These are phyloP conservation scores for Penicillium silybi DNA, from an alignment of 495 filamentous ascomycete genomes.

Conservation along the genomic window DNA sequence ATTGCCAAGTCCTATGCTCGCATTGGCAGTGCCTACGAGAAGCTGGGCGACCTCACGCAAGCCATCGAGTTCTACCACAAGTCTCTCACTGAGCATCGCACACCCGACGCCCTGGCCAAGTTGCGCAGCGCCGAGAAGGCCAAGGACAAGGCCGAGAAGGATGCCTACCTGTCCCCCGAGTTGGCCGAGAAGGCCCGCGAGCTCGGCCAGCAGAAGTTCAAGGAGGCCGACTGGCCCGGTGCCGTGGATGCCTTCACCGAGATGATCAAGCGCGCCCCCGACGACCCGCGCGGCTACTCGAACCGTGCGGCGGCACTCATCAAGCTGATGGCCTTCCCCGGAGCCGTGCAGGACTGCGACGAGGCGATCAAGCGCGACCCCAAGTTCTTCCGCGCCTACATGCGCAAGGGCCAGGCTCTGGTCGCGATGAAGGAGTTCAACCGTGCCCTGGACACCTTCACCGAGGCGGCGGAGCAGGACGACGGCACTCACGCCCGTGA, in stretches of 20 bases:
- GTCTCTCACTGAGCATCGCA: conserved; percentile 93
- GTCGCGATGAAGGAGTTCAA: conserved; percentile 97
- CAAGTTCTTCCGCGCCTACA: conserved; percentile 91
- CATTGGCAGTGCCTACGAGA: conserved; percentile 88
- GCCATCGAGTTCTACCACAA: conserved; percentile 91
- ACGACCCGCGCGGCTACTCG: conserved; percentile 91
- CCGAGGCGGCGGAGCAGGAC: conserved; percentile 75
- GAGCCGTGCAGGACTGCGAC: conserved; percentile 90
- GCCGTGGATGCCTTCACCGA: conserved; percentile 94
- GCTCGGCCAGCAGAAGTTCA: conserved; percentile 93
- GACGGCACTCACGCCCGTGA: conserved; percentile 75
- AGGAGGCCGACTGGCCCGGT: conserved; percentile 92
- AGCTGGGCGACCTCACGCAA: conserved; percentile 69
- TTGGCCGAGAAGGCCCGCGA: conserved; percentile 96
- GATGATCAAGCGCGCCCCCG: conserved; percentile 93
- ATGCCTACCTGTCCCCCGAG: conserved; percentile 81
- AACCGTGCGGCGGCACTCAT: conserved; percentile 96
- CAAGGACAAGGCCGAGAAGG: conserved; percentile 70
- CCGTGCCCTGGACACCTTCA: conserved; percentile 85
- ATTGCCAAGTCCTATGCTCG: conserved; percentile 96
- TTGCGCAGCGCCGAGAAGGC: conserved; percentile 89
- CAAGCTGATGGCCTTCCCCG: conserved; percentile 93
- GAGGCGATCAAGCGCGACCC: conserved; percentile 83
- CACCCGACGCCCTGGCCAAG: conserved; percentile 88
- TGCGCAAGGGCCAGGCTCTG: conserved; percentile 89